Percentiles rank a stretch among this genome's conserved stretches.
These are phyloP conservation scores for Fusarium sp. DNA, from an alignment of 2,329 filamentous ascomycete genomes.

Conservation along the genomic window DNA sequence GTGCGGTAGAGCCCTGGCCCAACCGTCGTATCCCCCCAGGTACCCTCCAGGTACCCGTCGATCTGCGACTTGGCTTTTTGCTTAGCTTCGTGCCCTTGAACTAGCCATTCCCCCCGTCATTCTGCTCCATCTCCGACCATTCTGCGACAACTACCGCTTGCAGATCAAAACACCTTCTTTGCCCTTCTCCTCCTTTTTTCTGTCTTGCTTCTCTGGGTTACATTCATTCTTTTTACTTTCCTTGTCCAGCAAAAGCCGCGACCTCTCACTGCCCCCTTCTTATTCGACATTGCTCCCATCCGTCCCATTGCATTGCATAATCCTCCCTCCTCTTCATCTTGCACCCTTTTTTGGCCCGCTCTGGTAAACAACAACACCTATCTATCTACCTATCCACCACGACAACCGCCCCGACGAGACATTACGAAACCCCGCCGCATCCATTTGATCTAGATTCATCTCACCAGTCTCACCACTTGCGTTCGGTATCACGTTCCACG, in stretches of 20 bases:
- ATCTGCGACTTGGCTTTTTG: constrained; percentile 49
- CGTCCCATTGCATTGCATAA: constrained; percentile 15
- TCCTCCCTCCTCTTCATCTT: constrained; percentile 5
- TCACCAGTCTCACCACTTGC: constrained; percentile 33
- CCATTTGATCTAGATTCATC: constrained; percentile 32
- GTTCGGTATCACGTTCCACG: constrained; percentile 28
- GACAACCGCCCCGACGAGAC: constrained; percentile 6
- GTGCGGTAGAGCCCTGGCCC: constrained; percentile 6
- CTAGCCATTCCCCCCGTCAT: constrained; percentile 10
- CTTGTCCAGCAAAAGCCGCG: constrained; percentile 20
- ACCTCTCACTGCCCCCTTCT: constrained; percentile 21
- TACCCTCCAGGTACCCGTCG: constrained; percentile 42
- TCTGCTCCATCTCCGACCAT: constrained; percentile 17
- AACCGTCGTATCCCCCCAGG: constrained; percentile 23
- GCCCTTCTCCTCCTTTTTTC: constrained; percentile 17
- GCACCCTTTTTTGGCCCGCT: constrained; percentile 3
- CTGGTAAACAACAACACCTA: background rate
- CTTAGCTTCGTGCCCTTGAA: constrained; percentile 38
- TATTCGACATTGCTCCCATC: constrained; percentile 5
- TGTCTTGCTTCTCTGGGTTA: background rate
- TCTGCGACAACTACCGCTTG: constrained; percentile 39
- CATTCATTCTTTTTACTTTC: constrained; percentile 9
- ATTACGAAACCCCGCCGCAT: constrained; percentile 13
- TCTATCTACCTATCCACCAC: constrained; percentile 11
- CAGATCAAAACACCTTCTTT: constrained; percentile 38